A percentile compares a stretch with the other conserved stretches of the same genome.
phyloP scores from a whole-genome alignment of 78 protist species.

The Dictyostelium firmibasis region DNA sequence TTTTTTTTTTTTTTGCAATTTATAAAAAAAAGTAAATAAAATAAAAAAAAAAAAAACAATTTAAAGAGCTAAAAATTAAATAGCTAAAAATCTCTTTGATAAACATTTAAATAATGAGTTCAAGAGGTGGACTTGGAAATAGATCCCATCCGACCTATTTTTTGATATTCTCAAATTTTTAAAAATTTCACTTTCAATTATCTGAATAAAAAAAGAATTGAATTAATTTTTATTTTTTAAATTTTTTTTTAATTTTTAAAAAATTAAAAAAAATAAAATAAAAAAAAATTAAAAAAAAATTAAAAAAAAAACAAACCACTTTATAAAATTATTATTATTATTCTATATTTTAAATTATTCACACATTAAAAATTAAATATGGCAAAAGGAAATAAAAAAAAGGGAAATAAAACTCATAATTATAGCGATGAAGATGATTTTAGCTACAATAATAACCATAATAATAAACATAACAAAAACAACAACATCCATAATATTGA shows the following conservation, averaged over 20 bases:
- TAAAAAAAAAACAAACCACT: neutral
- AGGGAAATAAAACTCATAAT: neutral
- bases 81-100: no score
- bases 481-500: neutral
- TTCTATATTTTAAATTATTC: neutral
- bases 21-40: no score
- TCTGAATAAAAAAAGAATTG: neutral
- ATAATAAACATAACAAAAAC: neutral
- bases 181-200: neutral
- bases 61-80: no score
- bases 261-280: neutral
- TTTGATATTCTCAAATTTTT: neutral
- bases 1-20: no score
- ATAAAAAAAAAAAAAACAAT: no score
- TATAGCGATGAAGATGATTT: neutral
- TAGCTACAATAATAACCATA: neutral
- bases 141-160: neutral
- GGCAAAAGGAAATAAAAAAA: constrained; percentile 4
- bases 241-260: neutral
- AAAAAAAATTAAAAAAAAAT: neutral
- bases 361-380: neutral
- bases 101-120: no score
- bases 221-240: neutral
- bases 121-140: no score
- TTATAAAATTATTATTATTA: neutral